Percentiles rank a stretch among this genome's conserved stretches.
Evolutionary conservation across 495 filamentous ascomycete genomes (phyloP).

Genomic region (Aspergillus panamensis): DNA sequence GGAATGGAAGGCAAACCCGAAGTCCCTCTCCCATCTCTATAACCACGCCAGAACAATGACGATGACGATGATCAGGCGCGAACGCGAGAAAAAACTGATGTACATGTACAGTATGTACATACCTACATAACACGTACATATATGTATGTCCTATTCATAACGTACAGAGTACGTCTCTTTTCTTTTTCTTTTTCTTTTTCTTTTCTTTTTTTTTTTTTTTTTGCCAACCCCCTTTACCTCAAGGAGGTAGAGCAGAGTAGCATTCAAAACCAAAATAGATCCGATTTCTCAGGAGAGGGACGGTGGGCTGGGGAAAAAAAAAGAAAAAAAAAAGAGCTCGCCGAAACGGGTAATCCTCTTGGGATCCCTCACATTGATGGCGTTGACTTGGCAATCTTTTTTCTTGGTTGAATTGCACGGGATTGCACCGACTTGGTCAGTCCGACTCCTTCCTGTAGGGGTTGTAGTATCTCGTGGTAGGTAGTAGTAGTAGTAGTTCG

Average conservation of each 20-base stretch:
- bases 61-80: too few species aligned
- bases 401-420: not conserved
- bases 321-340: not conserved
- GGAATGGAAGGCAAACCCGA: too few species aligned
- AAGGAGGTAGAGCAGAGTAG: not conserved
- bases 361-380: conserved; percentile 14
- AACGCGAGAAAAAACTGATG: too few species aligned
- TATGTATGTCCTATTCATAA: too few species aligned
- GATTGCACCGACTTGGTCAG: not conserved
- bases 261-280: not conserved
- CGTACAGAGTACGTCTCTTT: too few species aligned
- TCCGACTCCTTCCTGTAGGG: not conserved
- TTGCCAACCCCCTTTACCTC: not conserved
- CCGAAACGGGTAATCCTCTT: conserved; percentile 9
- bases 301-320: not conserved
- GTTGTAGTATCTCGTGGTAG: too few species aligned
- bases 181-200: too few species aligned
- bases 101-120: too few species aligned
- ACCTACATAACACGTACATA: too few species aligned
- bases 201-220: not conserved
- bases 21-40: too few species aligned
- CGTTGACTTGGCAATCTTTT: not conserved
- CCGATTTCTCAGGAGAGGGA: not conserved
- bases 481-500: too few species aligned
- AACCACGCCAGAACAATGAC: too few species aligned